A percentile compares a stretch with the other conserved stretches of the same genome.
Evolutionary conservation across 2,329 filamentous ascomycete species (phyloP).

Genomic region (Cylindrodendrum hubeiense): DNA sequence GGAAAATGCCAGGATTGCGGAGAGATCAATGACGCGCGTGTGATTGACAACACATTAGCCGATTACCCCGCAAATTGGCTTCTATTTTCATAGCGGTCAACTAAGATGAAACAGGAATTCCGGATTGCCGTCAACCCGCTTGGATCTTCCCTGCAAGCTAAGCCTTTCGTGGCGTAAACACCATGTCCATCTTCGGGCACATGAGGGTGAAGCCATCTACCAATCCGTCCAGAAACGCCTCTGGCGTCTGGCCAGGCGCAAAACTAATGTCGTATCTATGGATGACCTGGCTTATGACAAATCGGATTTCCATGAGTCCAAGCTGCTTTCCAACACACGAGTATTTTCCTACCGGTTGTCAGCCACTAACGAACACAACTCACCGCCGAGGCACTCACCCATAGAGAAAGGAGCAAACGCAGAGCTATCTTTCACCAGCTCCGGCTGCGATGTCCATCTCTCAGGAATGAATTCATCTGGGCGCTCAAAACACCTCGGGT

Average conservation of each 20-base stretch:
- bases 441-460: slow-evolving; percentile 49
- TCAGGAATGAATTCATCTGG: slow-evolving; percentile 53
- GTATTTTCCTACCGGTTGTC: slow-evolving; percentile 19
- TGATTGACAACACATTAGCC: neutral
- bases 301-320: slow-evolving; percentile 33
- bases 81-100: neutral
- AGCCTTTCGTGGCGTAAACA: slow-evolving; percentile 6
- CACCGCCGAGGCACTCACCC: slow-evolving; percentile 26
- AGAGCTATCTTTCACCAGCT: slow-evolving; percentile 48
- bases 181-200: slow-evolving; percentile 14
- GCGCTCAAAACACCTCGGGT: slow-evolving; percentile 44
- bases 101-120: neutral
- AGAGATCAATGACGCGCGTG: neutral
- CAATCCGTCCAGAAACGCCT: slow-evolving; percentile 1
- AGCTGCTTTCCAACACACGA: slow-evolving; percentile 35
- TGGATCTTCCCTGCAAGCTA: neutral
- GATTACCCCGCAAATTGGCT: neutral
- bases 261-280: slow-evolving; percentile 21
- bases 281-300: slow-evolving; percentile 24
- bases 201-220: slow-evolving; percentile 21
- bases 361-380: neutral
- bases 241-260: neutral
- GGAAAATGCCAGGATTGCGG: neutral
- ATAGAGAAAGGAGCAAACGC: slow-evolving; percentile 50
- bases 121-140: neutral